Conservation (phyloP, 2,329 filamentous ascomycete species). For the Pseudocercospora crystallina region DNA sequence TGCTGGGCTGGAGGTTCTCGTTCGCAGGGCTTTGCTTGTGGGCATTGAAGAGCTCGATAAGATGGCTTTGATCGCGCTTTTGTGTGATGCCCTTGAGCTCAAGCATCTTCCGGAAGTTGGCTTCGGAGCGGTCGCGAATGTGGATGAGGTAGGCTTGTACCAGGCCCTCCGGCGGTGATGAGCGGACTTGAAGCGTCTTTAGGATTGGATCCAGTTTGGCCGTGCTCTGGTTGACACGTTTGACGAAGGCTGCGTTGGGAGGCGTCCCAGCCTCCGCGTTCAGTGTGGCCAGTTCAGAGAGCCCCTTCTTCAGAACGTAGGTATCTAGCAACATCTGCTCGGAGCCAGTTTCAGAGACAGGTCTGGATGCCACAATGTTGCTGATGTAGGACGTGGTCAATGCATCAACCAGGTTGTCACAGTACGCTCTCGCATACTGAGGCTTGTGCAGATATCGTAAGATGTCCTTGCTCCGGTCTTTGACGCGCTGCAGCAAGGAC, state of each 20-base stretch:
- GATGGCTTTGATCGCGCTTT: slow-evolving; percentile 75
- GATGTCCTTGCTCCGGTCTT: slow-evolving; percentile 70
- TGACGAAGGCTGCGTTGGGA: slow-evolving; percentile 68
- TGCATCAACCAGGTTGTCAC: slow-evolving; percentile 90
- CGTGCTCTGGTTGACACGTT: slow-evolving; percentile 82
- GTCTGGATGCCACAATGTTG: slow-evolving; percentile 84
- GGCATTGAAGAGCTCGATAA: slow-evolving; percentile 88
- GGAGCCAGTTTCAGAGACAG: slow-evolving; percentile 88
- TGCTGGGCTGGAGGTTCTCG: slow-evolving; percentile 67
- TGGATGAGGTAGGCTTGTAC: slow-evolving; percentile 98
- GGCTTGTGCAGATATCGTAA: slow-evolving; percentile 78
- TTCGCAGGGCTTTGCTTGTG: slow-evolving; percentile 68
- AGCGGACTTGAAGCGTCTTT: slow-evolving; percentile 92
- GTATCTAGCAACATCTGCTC: slow-evolving; percentile 98
- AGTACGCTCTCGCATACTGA: slow-evolving; percentile 91
- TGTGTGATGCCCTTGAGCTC: slow-evolving; percentile 87
- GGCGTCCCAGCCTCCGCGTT: slow-evolving; percentile 55
- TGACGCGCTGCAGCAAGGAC: slow-evolving; percentile 73
- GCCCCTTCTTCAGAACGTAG: slow-evolving; percentile 80
- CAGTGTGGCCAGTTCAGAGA: slow-evolving; percentile 67
- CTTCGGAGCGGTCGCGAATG: slow-evolving; percentile 87
- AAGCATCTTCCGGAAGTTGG: slow-evolving; percentile 93
- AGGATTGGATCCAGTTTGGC: slow-evolving; percentile 86
- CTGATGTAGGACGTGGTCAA: slow-evolving; percentile 75
- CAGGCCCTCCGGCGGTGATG: slow-evolving; percentile 85